Conservation (phyloP, 139 green algal species). For the Chlorella sp. region DNA sequence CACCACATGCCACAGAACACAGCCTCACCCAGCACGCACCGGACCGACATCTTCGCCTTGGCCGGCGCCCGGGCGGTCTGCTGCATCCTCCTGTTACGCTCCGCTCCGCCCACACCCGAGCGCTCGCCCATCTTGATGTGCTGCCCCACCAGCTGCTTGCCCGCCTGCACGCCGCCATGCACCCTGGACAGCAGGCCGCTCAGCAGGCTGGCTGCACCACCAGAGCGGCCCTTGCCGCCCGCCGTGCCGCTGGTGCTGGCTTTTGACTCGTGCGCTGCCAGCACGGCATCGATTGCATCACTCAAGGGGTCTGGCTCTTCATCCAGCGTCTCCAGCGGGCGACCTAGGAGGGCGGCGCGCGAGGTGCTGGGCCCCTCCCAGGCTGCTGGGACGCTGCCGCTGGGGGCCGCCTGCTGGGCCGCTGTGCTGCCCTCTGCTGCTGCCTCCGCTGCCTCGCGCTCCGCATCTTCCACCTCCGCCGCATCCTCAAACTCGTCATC, state of each 20-base stretch:
- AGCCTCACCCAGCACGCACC: not conserved
- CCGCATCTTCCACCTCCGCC: not conserved
- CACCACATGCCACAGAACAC: not conserved
- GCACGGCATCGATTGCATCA: not conserved
- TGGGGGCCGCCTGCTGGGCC: not conserved
- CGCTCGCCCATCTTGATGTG: not conserved
- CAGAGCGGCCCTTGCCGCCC: not conserved
- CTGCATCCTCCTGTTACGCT: not conserved
- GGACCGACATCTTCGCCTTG: not conserved
- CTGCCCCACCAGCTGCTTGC: not conserved
- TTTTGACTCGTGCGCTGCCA: not conserved
- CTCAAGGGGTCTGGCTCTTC: too few relatives aligned
- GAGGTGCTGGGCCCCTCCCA: not conserved
- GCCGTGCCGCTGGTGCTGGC: not conserved
- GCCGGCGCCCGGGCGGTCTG: not conserved
- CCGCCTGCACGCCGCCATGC: not conserved
- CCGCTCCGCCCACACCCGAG: not conserved
- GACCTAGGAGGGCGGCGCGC: not conserved
- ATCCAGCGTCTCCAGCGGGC: too few relatives aligned
- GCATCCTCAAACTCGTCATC: not conserved
- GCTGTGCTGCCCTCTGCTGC: not conserved
- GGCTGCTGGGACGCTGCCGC: not conserved
- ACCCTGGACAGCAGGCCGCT: not conserved
- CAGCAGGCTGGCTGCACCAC: not conserved
- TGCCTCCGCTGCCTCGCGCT: not conserved